Evolutionary conservation across 768 basidiomycete genomes (phyloP), one percentile per base, ranked within the genome.

Genomic region (Termitomyces sp.): DNA sequence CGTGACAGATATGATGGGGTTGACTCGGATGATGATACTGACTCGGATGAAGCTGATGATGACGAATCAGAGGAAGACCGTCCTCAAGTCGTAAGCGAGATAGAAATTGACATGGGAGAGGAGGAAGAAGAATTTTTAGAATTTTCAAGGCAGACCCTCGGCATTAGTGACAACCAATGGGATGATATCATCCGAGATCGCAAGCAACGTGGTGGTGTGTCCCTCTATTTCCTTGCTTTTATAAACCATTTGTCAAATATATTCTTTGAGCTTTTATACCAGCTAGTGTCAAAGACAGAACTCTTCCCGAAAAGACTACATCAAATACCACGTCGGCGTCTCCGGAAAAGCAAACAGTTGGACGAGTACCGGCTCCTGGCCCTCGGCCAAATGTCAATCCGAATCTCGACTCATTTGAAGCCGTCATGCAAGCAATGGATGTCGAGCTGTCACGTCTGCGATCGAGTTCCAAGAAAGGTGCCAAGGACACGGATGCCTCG

Each of bases 341-440:
- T 5, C 39, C 44, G n/a, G 37, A 58, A 30, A 48, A 47, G 20
- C 42, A 57, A 48, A 20, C 58, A 55, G 47, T 50, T n/a, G 58
- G 57, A 36, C 27, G 56, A n/a, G 22, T 58, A 36, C 50, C 76
- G 18, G 63, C 60, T n/a, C 62, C 74, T 34, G 76, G 73, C 3
- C 71, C 75, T 16, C 74, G 73, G 20, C 76, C 77, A 13, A 77
- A 74, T 55, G 69, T 73, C 7, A 90, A 94, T 69, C 82, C 86
- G 4, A 84, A 87, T 49, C 78, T 98, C 22, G 83, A 95, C 69
- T 95, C 94, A 0, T 98, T 99, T 62, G 97, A 99, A 68, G 84
- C 89, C 1, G 92, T 98, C 34, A 98, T 98, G 97, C 82, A 84
- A 67, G 94, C 94, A 2, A 92, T 98, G 88, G 97, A 99, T 65